Evolutionary conservation across 257 asterid genomes (phyloP), one percentile per base, ranked within the genome.

Genomic region (Cordia subcordata): DNA sequence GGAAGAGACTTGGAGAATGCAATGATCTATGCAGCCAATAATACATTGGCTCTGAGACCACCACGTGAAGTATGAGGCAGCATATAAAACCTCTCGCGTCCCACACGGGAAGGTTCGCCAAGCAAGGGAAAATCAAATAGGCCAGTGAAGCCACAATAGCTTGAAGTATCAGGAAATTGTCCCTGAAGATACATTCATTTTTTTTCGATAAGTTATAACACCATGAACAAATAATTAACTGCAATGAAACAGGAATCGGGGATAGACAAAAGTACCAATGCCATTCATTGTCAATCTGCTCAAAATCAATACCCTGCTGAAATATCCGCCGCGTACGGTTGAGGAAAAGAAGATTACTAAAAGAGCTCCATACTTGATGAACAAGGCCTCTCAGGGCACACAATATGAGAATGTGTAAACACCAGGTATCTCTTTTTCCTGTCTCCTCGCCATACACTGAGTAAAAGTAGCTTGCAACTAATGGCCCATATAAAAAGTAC

Each of bases 251-350:
- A 0, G 16, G 11, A 19, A 63, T 52, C 33, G 5, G 57, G 20
- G 37, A 67, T 39, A 17, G 19, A n/a, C 44, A 40, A 40, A 27
- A 51, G 35, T 79, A 93, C 99, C 99, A 93, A 64, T 93, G 84
- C 96, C 96, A 89, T 61, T 93, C 96, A 53, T 81, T 72, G 60
- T 93, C 95, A 38, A 89, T 93, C 54, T 89, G 99, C 61, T 74
- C 70, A 40, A 66, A 93, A 60, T 85, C 95, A 49, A 83, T 49
- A 55, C 99, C 99, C 15, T 67, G 61, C n/a, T 81, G 72, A 37
- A 81, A 70, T 72, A 89, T 77, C 46, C 82, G 57, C 11, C 75
- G 76, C 14, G 69, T 67, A 10, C 86, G 85, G 46, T 75, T 85
- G 10, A 83, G 52, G 57, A 74, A 89, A 18, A 84, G 81, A 93